Conservation (phyloP, 257 asterid genomes). For the Asclepias syriaca region DNA sequence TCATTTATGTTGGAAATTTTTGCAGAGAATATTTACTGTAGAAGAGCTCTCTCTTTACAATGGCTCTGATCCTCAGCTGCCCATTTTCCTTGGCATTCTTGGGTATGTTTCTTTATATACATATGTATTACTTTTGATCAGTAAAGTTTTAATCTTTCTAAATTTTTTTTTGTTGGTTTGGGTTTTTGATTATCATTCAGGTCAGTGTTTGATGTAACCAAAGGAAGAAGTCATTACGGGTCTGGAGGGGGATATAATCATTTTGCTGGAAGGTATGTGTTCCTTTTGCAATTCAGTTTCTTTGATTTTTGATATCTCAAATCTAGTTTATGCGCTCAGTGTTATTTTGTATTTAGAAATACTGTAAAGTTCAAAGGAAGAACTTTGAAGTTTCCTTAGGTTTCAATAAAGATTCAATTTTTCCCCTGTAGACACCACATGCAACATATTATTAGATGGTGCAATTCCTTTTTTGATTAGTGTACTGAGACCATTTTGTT, state of each 20-base stretch:
- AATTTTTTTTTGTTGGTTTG: background rate
- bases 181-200: conserved; percentile 25
- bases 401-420: background rate
- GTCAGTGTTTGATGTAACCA: conserved; percentile 92
- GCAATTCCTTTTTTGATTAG: background rate
- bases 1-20: background rate
- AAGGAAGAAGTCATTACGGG: conserved; percentile 82
- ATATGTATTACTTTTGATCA: background rate
- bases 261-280: conserved; percentile 69
- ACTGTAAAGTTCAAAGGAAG: too few species aligned
- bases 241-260: conserved; percentile 79
- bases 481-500: background rate
- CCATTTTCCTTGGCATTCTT: conserved; percentile 70
- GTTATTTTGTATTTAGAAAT: background rate
- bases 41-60: conserved; percentile 62
- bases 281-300: background rate
- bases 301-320: background rate
- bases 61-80: conserved; percentile 64
- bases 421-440: background rate
- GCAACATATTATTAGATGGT: background rate
- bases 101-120: conserved; percentile 38
- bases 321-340: background rate
- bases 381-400: background rate
- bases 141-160: background rate
- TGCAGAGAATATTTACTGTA: conserved; percentile 50